A percentile compares a stretch with the other conserved stretches of the same genome.
These are phyloP conservation scores for Trichoderma simmonsii DNA, from an alignment of 2,329 filamentous ascomycete species.

Conservation along the genomic window DNA sequence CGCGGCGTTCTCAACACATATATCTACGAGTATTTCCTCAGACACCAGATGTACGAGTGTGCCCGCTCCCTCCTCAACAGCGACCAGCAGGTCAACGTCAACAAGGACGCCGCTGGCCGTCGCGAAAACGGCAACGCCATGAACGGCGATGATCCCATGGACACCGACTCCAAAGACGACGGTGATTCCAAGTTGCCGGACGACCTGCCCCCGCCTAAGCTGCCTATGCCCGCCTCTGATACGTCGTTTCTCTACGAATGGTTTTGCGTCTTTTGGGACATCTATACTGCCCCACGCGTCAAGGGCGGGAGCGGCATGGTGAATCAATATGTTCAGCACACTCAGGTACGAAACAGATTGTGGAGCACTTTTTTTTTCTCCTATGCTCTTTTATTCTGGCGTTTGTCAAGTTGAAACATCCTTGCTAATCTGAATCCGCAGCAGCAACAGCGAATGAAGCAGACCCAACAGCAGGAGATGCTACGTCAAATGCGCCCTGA, in stretches of 20 bases:
- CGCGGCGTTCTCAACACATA: constrained; percentile 73
- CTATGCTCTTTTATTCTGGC: not conserved
- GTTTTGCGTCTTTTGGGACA: constrained; percentile 98
- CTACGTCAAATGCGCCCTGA: constrained; percentile 68
- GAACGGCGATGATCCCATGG: constrained; percentile 76
- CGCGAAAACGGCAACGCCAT: constrained; percentile 64
- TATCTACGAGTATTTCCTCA: constrained; percentile 89
- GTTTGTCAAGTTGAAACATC: not conserved
- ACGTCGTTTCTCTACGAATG: constrained; percentile 93
- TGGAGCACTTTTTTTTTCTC: constrained; percentile 10
- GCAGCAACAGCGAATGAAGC: constrained; percentile 68
- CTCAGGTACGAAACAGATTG: constrained; percentile 59
- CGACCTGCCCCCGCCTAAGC: constrained; percentile 73
- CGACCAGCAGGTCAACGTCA: constrained; percentile 63
- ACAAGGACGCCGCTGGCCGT: constrained; percentile 66
- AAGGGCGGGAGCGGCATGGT: constrained; percentile 63
- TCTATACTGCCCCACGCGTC: constrained; percentile 78
- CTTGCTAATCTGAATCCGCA: constrained; percentile 30
- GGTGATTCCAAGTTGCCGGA: constrained; percentile 70
- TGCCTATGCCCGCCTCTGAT: constrained; percentile 62
- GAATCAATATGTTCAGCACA: constrained; percentile 75
- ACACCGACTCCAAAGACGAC: constrained; percentile 78
- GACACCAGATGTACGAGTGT: constrained; percentile 78
- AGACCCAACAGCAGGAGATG: constrained; percentile 74
- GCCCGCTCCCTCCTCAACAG: constrained; percentile 70